Percentiles rank a stretch among this genome's conserved stretches.
These are phyloP conservation scores for Termitomyces sp. DNA, from an alignment of 768 basidiomycete species.

Conservation along the genomic window DNA sequence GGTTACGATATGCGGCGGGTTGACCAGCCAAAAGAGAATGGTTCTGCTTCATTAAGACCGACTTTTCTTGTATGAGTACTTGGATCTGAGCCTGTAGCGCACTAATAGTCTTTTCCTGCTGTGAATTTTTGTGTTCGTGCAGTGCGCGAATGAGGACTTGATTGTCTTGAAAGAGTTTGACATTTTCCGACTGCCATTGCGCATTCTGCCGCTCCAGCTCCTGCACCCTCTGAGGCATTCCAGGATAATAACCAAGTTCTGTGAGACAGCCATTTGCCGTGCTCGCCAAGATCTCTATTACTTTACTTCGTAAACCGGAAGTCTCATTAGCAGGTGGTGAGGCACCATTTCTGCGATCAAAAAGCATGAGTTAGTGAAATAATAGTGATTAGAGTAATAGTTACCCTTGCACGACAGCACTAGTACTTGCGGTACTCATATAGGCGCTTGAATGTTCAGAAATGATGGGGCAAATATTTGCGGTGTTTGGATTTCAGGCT, in stretches of 20 bases:
- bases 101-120: slow-evolving; percentile 16
- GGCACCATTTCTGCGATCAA: slow-evolving; percentile 1
- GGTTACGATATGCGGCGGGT: slow-evolving; percentile 11
- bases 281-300: slow-evolving; percentile 38
- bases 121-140: slow-evolving; percentile 17
- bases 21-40: slow-evolving; percentile 12
- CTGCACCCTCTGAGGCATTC: slow-evolving; percentile 31
- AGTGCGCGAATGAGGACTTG: slow-evolving; percentile 21
- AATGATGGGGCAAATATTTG: neutral
- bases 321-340: neutral
- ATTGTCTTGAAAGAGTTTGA: slow-evolving; percentile 36
- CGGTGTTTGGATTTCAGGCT: neutral
- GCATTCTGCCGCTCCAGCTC: slow-evolving; percentile 26
- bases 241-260: slow-evolving; percentile 43
- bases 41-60: slow-evolving; percentile 12
- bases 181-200: slow-evolving; percentile 30
- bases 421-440: slow-evolving; percentile 6
- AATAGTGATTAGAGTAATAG: neutral
- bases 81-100: slow-evolving; percentile 20
- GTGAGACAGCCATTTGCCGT: slow-evolving; percentile 41
- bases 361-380: neutral
- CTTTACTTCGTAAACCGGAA: slow-evolving; percentile 24
- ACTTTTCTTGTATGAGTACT: slow-evolving; percentile 15
- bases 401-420: slow-evolving; percentile 3
- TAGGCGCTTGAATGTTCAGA: neutral